Conservation (phyloP, 352 stramenopile genomes). For the Aphanomyces invadans region DNA sequence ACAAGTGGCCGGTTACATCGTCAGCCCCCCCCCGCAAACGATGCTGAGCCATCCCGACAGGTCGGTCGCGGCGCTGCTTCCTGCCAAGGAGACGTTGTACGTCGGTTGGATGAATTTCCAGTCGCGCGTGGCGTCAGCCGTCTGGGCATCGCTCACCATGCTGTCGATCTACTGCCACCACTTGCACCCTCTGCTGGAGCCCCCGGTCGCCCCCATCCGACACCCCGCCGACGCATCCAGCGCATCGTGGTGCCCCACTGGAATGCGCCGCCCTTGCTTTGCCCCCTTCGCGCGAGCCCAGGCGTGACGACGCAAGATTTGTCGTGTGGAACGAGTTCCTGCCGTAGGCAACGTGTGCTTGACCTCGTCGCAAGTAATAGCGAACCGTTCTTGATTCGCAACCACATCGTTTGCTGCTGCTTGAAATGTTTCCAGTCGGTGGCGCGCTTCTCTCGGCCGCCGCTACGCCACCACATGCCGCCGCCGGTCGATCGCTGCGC, state of each 20-base stretch:
- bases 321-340: no score
- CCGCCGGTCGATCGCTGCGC: no score
- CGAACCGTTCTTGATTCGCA: no score
- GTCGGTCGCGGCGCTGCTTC: not conserved
- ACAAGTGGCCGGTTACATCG: not conserved
- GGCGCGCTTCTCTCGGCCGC: no score
- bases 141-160: not conserved
- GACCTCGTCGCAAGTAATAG: no score
- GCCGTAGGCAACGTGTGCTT: no score
- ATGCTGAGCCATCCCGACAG: not conserved
- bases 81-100: not conserved
- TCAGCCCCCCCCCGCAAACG: not conserved
- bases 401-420: no score
- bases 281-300: no score
- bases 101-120: not conserved
- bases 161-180: not conserved
- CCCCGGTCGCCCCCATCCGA: not conserved
- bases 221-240: not conserved
- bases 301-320: no score
- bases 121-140: not conserved
- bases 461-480: no score
- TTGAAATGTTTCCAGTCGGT: no score
- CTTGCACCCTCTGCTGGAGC: not conserved
- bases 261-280: no score
- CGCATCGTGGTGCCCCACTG: not conserved